A percentile compares a stretch with the other conserved stretches of the same genome.
Evolutionary conservation across 2,329 filamentous ascomycete species (phyloP).

Genomic region (Aspergillus phoenicis): DNA sequence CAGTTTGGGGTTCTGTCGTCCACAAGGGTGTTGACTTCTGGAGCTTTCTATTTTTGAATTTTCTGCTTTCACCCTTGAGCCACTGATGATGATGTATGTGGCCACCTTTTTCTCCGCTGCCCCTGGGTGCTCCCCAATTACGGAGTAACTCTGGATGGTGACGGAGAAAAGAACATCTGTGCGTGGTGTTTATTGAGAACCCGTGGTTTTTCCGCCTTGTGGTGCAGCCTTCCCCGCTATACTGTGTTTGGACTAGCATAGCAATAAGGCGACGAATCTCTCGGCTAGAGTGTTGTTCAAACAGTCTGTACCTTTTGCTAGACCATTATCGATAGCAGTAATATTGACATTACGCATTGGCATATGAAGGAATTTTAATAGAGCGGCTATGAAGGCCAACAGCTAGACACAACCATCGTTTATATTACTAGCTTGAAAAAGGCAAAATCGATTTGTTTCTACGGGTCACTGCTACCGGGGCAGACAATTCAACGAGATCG

Average conservation of each 20-base stretch:
- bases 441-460: no score
- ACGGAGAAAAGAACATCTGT: neutral
- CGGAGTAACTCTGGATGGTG: conserved; percentile 1
- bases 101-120: neutral
- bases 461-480: no score
- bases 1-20: neutral
- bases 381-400: no score
- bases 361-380: no score
- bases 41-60: no score
- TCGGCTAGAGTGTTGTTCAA: neutral
- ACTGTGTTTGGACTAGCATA: neutral
- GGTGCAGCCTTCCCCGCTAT: neutral
- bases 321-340: neutral
- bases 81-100: neutral
- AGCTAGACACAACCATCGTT: no score
- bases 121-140: neutral
- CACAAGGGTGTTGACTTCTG: neutral
- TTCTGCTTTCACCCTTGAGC: no score
- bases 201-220: neutral
- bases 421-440: no score
- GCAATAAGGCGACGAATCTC: neutral
- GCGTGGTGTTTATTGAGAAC: conserved; percentile 2
- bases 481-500: no score
- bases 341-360: neutral
- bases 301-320: neutral